These are phyloP conservation scores for Gossypium gossypioides DNA, from an alignment of 441 rosid species.

Conservation along the genomic window DNA sequence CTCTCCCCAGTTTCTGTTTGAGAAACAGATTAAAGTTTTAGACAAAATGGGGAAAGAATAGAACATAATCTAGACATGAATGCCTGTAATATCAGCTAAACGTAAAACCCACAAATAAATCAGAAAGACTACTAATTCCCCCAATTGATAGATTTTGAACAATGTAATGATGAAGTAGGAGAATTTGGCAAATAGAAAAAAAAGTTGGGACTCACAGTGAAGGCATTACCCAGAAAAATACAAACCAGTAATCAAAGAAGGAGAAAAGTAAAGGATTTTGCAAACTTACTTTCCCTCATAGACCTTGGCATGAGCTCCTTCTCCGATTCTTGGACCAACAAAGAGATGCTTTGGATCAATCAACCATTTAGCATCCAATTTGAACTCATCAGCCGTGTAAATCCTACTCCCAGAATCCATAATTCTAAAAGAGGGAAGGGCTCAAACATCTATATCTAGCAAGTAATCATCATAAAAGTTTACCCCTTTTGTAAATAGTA, in stretches of 20 bases:
- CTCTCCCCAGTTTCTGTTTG: not conserved
- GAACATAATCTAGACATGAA: not conserved
- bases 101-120: not conserved
- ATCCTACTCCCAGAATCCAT: constrained; percentile 52
- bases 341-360: constrained; percentile 76
- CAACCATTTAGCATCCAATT: constrained; percentile 70
- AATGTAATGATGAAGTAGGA: not conserved
- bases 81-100: not conserved
- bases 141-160: not conserved
- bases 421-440: constrained; percentile 16
- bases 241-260: no score
- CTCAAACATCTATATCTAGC: constrained; percentile 16
- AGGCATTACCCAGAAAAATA: no score
- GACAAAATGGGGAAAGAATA: not conserved
- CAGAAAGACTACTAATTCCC: not conserved
- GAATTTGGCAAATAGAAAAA: not conserved
- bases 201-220: not conserved
- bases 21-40: not conserved
- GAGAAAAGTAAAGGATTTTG: constrained; percentile 11
- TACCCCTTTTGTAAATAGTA: not conserved
- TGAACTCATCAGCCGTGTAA: constrained; percentile 42
- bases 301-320: constrained; percentile 95
- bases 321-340: constrained; percentile 93
- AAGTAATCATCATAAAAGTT: not conserved
- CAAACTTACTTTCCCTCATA: constrained; percentile 86